These are phyloP conservation scores for Suillus alpinus DNA, from an alignment of 768 basidiomycete genomes.

Conservation along the genomic window DNA sequence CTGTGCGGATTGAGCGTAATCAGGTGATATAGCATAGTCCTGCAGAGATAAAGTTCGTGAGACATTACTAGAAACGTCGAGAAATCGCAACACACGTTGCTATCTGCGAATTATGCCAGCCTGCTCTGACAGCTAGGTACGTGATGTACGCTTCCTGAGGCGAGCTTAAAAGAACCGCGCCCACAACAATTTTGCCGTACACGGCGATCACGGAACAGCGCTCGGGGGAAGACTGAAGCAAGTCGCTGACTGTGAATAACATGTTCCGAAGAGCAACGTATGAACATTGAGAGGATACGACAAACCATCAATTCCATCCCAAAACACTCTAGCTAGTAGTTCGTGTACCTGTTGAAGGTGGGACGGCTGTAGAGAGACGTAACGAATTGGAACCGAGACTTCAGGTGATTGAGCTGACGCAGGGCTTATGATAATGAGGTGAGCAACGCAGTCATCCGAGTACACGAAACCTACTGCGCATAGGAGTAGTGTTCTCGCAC, in stretches of 20 bases:
- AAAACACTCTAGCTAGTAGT: conserved; percentile 64
- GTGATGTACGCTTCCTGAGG: conserved; percentile 83
- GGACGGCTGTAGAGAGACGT: conserved; percentile 52
- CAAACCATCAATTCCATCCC: conserved; percentile 75
- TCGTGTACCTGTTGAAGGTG: conserved; percentile 75
- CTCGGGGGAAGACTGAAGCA: conserved; percentile 66
- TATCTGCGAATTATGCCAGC: conserved; percentile 80
- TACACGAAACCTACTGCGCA: conserved; percentile 48
- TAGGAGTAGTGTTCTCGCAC: conserved; percentile 62
- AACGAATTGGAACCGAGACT: conserved; percentile 54
- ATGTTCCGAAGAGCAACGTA: not conserved
- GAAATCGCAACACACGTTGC: conserved; percentile 51
- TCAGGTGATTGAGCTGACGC: conserved; percentile 45
- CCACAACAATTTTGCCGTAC: conserved; percentile 70
- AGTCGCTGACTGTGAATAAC: conserved; percentile 55
- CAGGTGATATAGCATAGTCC: conserved; percentile 77
- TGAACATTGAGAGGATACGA: conserved; percentile 6
- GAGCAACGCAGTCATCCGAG: not conserved
- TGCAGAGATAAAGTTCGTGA: conserved; percentile 20
- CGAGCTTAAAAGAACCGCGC: conserved; percentile 72
- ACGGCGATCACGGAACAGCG: conserved; percentile 72
- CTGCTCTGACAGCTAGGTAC: conserved; percentile 72
- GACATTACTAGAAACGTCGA: not conserved
- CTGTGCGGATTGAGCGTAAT: conserved; percentile 67
- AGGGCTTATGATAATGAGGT: conserved; percentile 41